Base-by-base conservation (phyloP, 2,329 filamentous ascomycete genomes). In the Dryadomyces quercivorus region DNA sequence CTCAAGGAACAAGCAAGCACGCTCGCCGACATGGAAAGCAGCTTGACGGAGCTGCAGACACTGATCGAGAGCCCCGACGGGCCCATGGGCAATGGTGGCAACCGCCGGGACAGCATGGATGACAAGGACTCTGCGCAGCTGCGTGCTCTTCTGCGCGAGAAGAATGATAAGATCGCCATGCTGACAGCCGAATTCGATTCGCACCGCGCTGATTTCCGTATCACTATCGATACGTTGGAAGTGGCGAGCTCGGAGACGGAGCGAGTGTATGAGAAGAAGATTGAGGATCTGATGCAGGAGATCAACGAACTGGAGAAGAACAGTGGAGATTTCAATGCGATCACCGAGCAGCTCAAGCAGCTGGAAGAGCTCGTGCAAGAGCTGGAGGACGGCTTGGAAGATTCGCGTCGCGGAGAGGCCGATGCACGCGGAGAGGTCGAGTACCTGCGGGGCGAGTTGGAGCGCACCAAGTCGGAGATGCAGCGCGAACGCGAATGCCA, bases 361-460 rank as follows among this genome's bases (percentile, higher is more conserved):
- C 76, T 98, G 1, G 93, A 97, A 67, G 92, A 97, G 66, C 78
- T 97, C 38, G 93, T 98, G 2, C 92, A 95, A 62, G 93, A 98
- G 67, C 80, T 98, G 0, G 93, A 98, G 68, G 93, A 98, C 68
- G 93, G 93, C 0, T 75, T 98, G 1, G 93, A 98, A 70, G 93
- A 98, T 70, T 91, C 93, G 50, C 79, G 93, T 54, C 80, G 93
- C 55, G 93, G 93, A 7, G 93, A 98, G 70, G 92, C 92, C 10
- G 93, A 98, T 71, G 93, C 93, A 34, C 81, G 93, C 56, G 92
- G 90, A 0, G 93, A 98, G 67, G 92, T 96, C 3, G 93, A 98
- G 67, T 97, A 97, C 65, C 71, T 98, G 40, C 79, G 93, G 31
- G 93, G 93, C 2, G 93, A 98, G 67, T 92, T 97, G 0, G 93